These are phyloP conservation scores for Amaranthus palmeri DNA, from an alignment of 148 eudicot genomes.

Conservation along the genomic window DNA sequence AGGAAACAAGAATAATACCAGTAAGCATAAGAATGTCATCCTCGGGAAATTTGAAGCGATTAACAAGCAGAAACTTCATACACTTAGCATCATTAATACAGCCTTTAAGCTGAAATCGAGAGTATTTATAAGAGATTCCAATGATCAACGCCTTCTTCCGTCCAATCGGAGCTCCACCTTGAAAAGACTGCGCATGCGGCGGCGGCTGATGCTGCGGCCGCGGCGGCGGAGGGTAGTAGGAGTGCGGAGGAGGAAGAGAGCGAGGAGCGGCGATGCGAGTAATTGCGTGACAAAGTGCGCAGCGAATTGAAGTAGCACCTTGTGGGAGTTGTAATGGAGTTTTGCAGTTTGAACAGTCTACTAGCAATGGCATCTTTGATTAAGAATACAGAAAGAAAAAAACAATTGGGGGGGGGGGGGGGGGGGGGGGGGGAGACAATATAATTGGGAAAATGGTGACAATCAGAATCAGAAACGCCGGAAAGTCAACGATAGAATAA, in stretches of 20 bases:
- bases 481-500: no score
- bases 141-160: constrained; percentile 85
- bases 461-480: no score
- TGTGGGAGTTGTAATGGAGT: constrained; percentile 74
- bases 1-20: constrained; percentile 32
- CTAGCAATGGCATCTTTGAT: constrained; percentile 36
- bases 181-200: neutral
- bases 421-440: no score
- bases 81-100: constrained; percentile 93
- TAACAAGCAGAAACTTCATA: constrained; percentile 60
- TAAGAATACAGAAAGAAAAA: no score
- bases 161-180: constrained; percentile 28
- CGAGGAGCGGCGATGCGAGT: constrained; percentile 56
- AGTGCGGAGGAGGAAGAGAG: constrained; percentile 20
- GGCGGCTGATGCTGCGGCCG: no score
- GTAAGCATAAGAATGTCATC: constrained; percentile 77
- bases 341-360: constrained; percentile 69
- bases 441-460: no score
- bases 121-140: constrained; percentile 58
- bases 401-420: no score
- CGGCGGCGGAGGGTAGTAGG: constrained; percentile 12
- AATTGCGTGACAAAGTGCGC: constrained; percentile 68
- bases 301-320: constrained; percentile 65
- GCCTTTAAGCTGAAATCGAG: constrained; percentile 76
- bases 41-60: constrained; percentile 60